These are phyloP conservation scores for Colletotrichum sublineola DNA, from an alignment of 2,329 filamentous ascomycete species.

Conservation along the genomic window DNA sequence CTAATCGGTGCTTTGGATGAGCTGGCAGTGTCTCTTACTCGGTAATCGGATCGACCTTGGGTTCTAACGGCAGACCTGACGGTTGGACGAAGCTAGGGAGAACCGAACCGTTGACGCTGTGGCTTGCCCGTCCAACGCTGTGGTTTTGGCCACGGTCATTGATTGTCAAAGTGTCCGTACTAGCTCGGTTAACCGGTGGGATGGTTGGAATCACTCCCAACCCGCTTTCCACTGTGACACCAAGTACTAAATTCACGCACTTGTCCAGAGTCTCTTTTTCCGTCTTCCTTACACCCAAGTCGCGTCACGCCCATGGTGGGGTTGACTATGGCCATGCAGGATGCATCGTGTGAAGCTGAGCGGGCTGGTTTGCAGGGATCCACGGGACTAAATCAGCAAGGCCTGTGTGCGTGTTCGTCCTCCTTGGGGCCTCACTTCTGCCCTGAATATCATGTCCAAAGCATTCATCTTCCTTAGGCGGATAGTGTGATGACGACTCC, in stretches of 20 bases:
- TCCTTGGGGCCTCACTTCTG: constrained; percentile 3
- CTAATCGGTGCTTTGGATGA: constrained; percentile 7
- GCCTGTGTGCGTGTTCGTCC: neutral
- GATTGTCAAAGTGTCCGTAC: neutral
- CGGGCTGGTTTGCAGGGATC: neutral
- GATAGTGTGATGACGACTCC: no score
- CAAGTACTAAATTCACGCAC: neutral
- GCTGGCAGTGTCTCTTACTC: neutral
- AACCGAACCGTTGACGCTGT: constrained; percentile 31
- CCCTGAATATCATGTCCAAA: constrained; percentile 17
- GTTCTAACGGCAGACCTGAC: neutral
- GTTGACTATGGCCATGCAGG: neutral
- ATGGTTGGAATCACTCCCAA: neutral
- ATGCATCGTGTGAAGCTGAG: constrained; percentile 14
- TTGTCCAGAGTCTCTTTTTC: neutral
- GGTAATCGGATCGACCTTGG: neutral
- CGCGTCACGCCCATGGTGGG: constrained; percentile 16
- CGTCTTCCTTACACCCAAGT: neutral
- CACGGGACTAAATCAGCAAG: neutral
- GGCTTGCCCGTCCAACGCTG: constrained; percentile 11
- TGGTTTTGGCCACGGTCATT: neutral
- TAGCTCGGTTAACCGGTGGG: neutral
- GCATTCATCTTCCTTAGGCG: no score
- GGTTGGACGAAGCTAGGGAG: constrained; percentile 12
- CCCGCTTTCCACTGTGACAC: neutral